Conservation (phyloP, 805 yeast species). For the Starmerella floris region DNA sequence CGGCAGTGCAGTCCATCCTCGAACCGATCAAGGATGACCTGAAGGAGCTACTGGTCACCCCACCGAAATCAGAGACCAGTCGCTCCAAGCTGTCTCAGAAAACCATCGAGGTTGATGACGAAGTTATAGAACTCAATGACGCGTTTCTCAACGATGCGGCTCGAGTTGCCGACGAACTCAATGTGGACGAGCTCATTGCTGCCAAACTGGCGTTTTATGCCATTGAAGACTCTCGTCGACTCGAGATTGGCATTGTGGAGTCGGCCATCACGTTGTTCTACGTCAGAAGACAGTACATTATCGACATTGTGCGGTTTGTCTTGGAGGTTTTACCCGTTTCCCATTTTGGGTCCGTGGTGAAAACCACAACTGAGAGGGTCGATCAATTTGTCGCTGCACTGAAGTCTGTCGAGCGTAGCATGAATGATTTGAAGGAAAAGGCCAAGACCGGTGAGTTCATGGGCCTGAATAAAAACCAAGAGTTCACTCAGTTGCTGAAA, state of each 20-base stretch:
- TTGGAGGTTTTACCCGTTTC: constrained; percentile 10
- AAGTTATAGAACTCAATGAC: constrained; percentile 46
- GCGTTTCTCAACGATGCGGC: constrained; percentile 51
- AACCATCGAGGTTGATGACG: constrained; percentile 38
- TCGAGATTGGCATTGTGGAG: constrained; percentile 27
- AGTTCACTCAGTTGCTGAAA: constrained; percentile 37
- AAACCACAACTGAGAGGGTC: constrained; percentile 23
- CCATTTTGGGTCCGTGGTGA: background rate
- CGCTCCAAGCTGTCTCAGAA: constrained; percentile 28
- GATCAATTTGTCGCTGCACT: constrained; percentile 42
- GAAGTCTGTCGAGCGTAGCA: constrained; percentile 41
- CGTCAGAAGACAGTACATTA: constrained; percentile 55
- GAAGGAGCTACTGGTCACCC: constrained; percentile 26
- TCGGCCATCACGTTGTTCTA: constrained; percentile 55
- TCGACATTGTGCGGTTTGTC: constrained; percentile 32
- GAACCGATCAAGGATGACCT: constrained; percentile 27
- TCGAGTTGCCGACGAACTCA: constrained; percentile 46
- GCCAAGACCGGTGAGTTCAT: constrained; percentile 38
- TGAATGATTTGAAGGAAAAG: constrained; percentile 39
- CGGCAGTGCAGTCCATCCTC: constrained; percentile 8
- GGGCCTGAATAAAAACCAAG: constrained; percentile 35
- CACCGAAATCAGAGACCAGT: constrained; percentile 28
- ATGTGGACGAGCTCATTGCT: constrained; percentile 62
- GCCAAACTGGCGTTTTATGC: constrained; percentile 55
- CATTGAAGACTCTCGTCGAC: constrained; percentile 28